A percentile compares a stretch with the other conserved stretches of the same genome.
Evolutionary conservation across 2,329 filamentous ascomycete species (phyloP).

Genomic region (Tolypocladium endophyticum): DNA sequence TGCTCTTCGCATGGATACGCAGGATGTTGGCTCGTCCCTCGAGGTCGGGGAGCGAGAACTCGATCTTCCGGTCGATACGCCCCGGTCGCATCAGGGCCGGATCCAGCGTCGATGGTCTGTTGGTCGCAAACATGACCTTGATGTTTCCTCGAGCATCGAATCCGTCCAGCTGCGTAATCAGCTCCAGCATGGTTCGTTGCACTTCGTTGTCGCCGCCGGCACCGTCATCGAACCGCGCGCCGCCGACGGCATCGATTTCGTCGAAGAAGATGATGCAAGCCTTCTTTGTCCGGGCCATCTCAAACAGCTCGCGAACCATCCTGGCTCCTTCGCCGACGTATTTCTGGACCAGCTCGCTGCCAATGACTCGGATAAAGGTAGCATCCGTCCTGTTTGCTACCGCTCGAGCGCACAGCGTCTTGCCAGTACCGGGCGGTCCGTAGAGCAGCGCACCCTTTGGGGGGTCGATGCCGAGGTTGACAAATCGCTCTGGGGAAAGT

Average conservation of each 20-base stretch:
- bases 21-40: slow-evolving; percentile 96
- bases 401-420: slow-evolving; percentile 93
- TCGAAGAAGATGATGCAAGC: slow-evolving; percentile 98
- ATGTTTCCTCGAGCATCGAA: slow-evolving; percentile 97
- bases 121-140: slow-evolving; percentile 99
- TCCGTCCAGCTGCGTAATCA: slow-evolving; percentile 93
- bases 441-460: slow-evolving; percentile 96
- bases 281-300: slow-evolving; percentile 99
- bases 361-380: slow-evolving; percentile 97
- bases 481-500: slow-evolving; percentile 91
- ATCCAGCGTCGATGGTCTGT: slow-evolving; percentile 88
- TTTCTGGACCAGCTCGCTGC: slow-evolving; percentile 95
- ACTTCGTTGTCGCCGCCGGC: slow-evolving; percentile 97
- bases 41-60: slow-evolving; percentile 94
- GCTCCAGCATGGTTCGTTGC: slow-evolving; percentile 93
- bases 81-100: slow-evolving; percentile 96
- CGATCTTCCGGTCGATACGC: slow-evolving; percentile 97
- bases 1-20: slow-evolving; percentile 97
- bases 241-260: slow-evolving; percentile 93
- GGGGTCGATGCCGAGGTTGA: slow-evolving; percentile 96
- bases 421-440: slow-evolving; percentile 95
- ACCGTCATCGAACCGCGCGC: slow-evolving; percentile 91
- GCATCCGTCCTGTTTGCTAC: slow-evolving; percentile 97
- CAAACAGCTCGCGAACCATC: slow-evolving; percentile 97
- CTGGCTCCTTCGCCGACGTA: slow-evolving; percentile 96